phyloP scores from a whole-genome alignment of 2,329 filamentous ascomycete species.

The Pleurostoma richardsiae region DNA sequence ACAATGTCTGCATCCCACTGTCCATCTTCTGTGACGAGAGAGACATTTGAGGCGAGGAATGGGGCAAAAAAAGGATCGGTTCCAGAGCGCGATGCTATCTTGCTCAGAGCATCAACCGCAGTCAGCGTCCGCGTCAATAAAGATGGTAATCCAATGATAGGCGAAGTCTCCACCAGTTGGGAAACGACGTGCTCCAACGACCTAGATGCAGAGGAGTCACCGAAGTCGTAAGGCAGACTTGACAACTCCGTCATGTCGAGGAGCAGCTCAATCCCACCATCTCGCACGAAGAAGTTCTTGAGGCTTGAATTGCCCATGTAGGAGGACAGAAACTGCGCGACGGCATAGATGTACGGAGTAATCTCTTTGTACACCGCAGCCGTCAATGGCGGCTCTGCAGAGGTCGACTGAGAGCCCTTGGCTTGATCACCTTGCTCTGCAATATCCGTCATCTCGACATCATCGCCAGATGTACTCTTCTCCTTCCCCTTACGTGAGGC shows the following conservation, averaged over 20 bases:
- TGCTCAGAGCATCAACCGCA: conserved; percentile 62
- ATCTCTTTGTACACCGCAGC: conserved; percentile 31
- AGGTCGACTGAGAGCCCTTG: not conserved
- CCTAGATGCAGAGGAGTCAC: conserved; percentile 61
- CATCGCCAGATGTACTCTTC: conserved; percentile 30
- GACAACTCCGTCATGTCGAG: conserved; percentile 80
- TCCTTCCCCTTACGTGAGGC: conserved; percentile 32
- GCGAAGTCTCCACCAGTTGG: conserved; percentile 73
- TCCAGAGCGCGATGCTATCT: conserved; percentile 53
- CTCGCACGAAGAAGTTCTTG: conserved; percentile 69
- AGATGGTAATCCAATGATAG: conserved; percentile 76
- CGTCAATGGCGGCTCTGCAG: not conserved
- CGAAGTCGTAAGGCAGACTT: conserved; percentile 70
- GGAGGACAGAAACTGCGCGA: conserved; percentile 68
- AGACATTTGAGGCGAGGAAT: conserved; percentile 47
- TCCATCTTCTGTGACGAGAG: conserved; percentile 25
- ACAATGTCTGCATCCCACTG: conserved; percentile 27
- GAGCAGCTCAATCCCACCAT: conserved; percentile 76
- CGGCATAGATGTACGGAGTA: conserved; percentile 67
- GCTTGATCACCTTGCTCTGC: conserved; percentile 15
- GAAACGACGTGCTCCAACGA: conserved; percentile 71
- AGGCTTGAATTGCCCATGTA: conserved; percentile 72
- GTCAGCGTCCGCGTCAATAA: conserved; percentile 69
- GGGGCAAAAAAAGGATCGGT: conserved; percentile 64
- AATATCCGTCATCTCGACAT: conserved; percentile 64